Base-by-base conservation (phyloP, 495 filamentous ascomycete genomes). In the Trichoderma virens region DNA sequence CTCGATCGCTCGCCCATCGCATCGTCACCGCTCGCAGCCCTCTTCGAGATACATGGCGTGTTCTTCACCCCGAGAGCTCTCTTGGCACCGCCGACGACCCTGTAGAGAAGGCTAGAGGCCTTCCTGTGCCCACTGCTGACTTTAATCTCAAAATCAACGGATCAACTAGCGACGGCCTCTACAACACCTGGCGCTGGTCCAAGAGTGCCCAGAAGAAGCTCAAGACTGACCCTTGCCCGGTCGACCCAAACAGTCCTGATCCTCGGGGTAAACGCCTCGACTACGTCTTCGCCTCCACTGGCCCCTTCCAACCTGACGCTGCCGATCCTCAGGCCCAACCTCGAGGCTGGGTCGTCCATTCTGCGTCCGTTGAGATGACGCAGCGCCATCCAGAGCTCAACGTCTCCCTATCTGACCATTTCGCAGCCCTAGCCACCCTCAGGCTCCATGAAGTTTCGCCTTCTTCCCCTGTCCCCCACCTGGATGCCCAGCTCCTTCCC, bases 101-200 rank as follows among this genome's bases (percentile, higher is more conserved):
- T 2, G 78, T 83, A 1, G 92, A 95, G 71, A 75, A 80, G 65
- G 78, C 79, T 16, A 74, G 86, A 32, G 72, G 78, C 23, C 73
- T 77, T 23, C 80, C 81, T 3, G 71, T 82, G 41, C 91, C 93
- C 0, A 87, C 82, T 2, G 92, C 88, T 1, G 82, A 85, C 62
- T 88, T 84, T 73, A 97, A 96, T 72, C 73, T 97, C 23, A 68
- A 70, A 6, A 85, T 87, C 60, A 93, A 97, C 69, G 94, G 94
- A 2, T 85, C 90, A 5, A 94, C 95, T 0, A 97, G 92, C 69
- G 91, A 97, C 70, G 86, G 86, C 60, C 83, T 83, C 8, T 84
- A 88, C 67, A 98, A 98, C 76, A 97, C 93, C 0, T 98, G 95
- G 94, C 82, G 92, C 28, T 98, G 95, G 94, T 74, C 85, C 28